Base-by-base conservation (phyloP, 148 eudicot species). In the Vaccinium macrocarpon region DNA sequence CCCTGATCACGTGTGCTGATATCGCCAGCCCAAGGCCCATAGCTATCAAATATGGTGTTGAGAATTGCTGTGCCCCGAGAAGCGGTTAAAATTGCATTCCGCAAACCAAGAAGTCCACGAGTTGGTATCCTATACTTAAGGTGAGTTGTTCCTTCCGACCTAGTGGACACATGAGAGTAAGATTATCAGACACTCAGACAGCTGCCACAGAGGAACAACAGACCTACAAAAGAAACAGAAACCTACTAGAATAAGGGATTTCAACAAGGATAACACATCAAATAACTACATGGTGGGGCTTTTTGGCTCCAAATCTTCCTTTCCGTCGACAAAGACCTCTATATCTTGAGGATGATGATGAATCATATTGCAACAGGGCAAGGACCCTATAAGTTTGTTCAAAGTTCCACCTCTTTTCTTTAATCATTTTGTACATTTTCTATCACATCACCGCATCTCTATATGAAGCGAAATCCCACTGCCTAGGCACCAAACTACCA, bases 1-100 rank as follows among this genome's bases (percentile, higher is more conserved):
- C 99, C 99, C 82, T 79, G 99, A 82, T 97, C 99, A 87, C 99
- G 99, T 52, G 95, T 95, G 80, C 64, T 90, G 84, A 97, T 97
- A 72, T 97, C 97, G 52, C 99, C 99, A 84, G 99, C 97, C 98
- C 98, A 95, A 76, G 99, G 93, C 78, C 95, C 99, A 87, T 97
- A 97, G 87, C 92, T 87, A 76, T 97, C 99, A 90, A 97, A 97
- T 88, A 97, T 91, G 27, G 99, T 95, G 89, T 97, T 97, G 80
- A 97, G 91, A 84, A 97, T 87, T 83, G 99, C 99, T 52, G 99
- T 97, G 85, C 99, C 99, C 81, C 99, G 93, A 83, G 99, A 93
- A 81, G 98, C 99, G 6, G 97, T 95, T 57, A 97, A 87, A 85
- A 95, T 93, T 49, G 97, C 93, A 90, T 97, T 97, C 83, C 99